Evolutionary conservation across 1,284 basidiomycete genomes (phyloP).

Genomic region (Ustilago hordei): DNA sequence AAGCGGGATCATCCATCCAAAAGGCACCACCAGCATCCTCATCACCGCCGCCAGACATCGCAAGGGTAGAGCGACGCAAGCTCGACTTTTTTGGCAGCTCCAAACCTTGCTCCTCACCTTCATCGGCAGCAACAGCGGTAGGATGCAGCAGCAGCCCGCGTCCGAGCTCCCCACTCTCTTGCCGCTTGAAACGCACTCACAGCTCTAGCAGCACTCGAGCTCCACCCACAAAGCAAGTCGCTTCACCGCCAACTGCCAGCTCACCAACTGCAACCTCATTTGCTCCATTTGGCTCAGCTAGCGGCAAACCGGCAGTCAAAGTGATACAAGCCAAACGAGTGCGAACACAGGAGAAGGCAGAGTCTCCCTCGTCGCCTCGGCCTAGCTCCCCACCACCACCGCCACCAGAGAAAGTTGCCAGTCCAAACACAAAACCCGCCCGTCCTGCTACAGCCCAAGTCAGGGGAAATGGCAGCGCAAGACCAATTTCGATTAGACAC

Average conservation of each 20-base stretch:
- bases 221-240: not conserved
- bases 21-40: constrained; percentile 1
- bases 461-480: not conserved
- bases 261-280: constrained; percentile 7
- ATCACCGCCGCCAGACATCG: constrained; percentile 35
- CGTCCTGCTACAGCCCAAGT: not conserved
- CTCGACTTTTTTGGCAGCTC: constrained; percentile 39
- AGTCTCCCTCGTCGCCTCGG: constrained; percentile 2
- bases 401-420: not conserved
- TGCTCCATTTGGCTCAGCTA: not conserved
- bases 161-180: not conserved
- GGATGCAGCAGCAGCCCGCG: constrained; percentile 17
- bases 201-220: constrained; percentile 1
- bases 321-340: constrained; percentile 30
- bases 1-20: not conserved
- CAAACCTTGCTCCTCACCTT: not conserved
- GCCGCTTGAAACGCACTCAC: constrained; percentile 17
- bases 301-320: constrained; percentile 6
- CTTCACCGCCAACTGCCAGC: constrained; percentile 8
- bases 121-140: not conserved
- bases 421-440: not conserved
- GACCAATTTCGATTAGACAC: constrained; percentile 2
- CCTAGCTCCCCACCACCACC: constrained; percentile 4
- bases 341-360: constrained; percentile 2
- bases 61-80: constrained; percentile 23